Evolutionary conservation across 164 flowering plant genomes (phyloP).

Genomic region (Chloranthus sessilifolius): DNA sequence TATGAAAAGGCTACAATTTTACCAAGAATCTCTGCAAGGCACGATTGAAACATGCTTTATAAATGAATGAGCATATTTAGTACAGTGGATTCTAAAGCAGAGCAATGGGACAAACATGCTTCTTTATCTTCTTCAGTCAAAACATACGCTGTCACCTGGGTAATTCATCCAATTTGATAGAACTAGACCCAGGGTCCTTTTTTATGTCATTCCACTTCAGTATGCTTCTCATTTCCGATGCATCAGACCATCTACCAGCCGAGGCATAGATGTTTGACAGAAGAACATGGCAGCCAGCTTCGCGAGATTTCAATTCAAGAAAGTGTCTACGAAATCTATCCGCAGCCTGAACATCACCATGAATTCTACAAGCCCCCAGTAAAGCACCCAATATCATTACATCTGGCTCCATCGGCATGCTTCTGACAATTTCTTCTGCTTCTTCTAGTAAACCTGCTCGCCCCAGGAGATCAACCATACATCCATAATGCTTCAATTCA

Average conservation of each 20-base stretch:
- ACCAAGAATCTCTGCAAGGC: slow-evolving; percentile 4
- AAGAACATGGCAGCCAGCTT: slow-evolving; percentile 27
- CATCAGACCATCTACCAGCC: slow-evolving; percentile 25
- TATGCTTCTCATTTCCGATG: slow-evolving; percentile 12
- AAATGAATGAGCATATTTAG: slow-evolving; percentile 6
- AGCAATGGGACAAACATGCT: not conserved
- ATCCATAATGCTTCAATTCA: slow-evolving; percentile 27
- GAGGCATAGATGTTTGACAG: slow-evolving; percentile 25
- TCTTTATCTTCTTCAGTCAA: slow-evolving; percentile 9
- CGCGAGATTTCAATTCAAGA: slow-evolving; percentile 7
- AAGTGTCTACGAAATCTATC: slow-evolving; percentile 14
- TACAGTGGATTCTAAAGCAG: not conserved
- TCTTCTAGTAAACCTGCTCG: slow-evolving; percentile 26
- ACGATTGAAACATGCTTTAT: slow-evolving; percentile 9
- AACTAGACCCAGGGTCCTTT: slow-evolving; percentile 25
- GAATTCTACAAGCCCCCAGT: slow-evolving; percentile 30
- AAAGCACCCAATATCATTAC: slow-evolving; percentile 24
- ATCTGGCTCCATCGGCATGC: slow-evolving; percentile 27
- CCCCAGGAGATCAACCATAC: slow-evolving; percentile 27
- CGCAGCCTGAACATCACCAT: slow-evolving; percentile 16
- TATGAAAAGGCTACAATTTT: slow-evolving; percentile 9
- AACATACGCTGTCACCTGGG: not conserved
- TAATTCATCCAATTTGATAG: slow-evolving; percentile 11
- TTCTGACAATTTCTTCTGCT: slow-evolving; percentile 19
- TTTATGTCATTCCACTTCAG: slow-evolving; percentile 11